These are phyloP conservation scores for Nitzschia palea DNA, from an alignment of 108 stramenopile species.

Conservation along the genomic window DNA sequence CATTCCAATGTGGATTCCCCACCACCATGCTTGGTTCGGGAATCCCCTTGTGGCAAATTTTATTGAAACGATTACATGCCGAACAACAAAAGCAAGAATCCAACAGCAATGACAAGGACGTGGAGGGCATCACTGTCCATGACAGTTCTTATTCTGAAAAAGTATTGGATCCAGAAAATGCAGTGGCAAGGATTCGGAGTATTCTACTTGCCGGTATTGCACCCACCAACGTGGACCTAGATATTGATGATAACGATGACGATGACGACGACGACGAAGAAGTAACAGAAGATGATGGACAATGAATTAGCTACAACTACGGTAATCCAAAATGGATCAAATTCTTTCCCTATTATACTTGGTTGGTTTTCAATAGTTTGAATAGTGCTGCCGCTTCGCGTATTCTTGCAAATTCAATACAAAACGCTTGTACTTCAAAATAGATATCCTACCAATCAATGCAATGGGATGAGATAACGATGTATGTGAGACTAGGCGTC, in stretches of 20 bases:
- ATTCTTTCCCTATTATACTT: slow-evolving; percentile 3
- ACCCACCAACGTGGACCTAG: neutral
- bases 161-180: neutral
- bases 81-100: neutral
- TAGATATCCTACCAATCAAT: slow-evolving; percentile 66
- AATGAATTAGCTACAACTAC: neutral
- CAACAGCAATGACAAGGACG: neutral
- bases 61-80: slow-evolving; percentile 17
- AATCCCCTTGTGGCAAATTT: slow-evolving; percentile 31
- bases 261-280: neutral
- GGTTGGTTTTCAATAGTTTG: slow-evolving; percentile 64
- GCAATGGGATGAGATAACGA: neutral
- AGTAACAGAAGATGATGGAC: neutral
- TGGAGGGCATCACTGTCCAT: neutral
- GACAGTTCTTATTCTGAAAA: too few relatives aligned
- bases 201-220: slow-evolving; percentile 31
- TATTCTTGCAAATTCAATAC: slow-evolving; percentile 94
- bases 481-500: neutral
- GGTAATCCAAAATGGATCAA: neutral
- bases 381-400: slow-evolving; percentile 94
- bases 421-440: slow-evolving; percentile 95
- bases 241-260: neutral
- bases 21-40: neutral
- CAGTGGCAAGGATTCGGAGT: slow-evolving; percentile 11
- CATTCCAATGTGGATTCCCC: slow-evolving; percentile 32